Evolutionary conservation across 306 rosid species (phyloP), one percentile per base, ranked within the genome.

Genomic region (Inga oerstediana): DNA sequence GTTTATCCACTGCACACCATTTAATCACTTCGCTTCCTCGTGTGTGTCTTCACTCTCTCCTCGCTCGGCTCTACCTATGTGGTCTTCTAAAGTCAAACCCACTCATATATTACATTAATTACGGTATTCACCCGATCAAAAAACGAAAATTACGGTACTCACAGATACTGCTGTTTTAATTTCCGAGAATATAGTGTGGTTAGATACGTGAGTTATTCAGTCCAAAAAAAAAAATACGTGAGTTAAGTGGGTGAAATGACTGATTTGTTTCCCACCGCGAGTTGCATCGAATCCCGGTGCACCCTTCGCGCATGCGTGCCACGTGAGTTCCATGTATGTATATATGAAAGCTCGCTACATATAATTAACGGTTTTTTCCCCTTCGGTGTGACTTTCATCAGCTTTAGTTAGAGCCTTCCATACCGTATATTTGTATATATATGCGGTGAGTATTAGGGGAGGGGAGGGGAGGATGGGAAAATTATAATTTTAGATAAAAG

Each of bases 1-100:
- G 14, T 65, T 14, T 65, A 32, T 65, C 43, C 43, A 15, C 71
- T 65, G 43, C 71, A 65, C 71, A 65, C 71, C 71, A 65, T 32
- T 65, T 32, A 65, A 32, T 32, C 8, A 14, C 41, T 14, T 39
- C 2, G 16, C 20, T 30, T 7, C 43, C 70, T 43, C 44, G 34
- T 65, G 71, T 65, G 71, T 19, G 43, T 65, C 20, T 16, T 65
- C 71, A 6, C 71, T 65, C n/a, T 15, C 16, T 15, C 13, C 68
- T 54, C 1, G 4, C 65, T 6, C 8, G 22, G 8, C 62, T 65
- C 71, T 2, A 13, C 71, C 43, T 14, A 14, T 15, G 0, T 14
- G 71, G 43, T 65, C 71, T 65, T 32, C 71, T 32, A 59, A 65
- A 65, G 71, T 65, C 71, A 65, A 32, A 65, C 43, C 71, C 71